Percentiles rank a stretch among this genome's conserved stretches.
phyloP scores from a whole-genome alignment of 2,329 filamentous ascomycete genomes.

The Pestalotiopsis sp. region DNA sequence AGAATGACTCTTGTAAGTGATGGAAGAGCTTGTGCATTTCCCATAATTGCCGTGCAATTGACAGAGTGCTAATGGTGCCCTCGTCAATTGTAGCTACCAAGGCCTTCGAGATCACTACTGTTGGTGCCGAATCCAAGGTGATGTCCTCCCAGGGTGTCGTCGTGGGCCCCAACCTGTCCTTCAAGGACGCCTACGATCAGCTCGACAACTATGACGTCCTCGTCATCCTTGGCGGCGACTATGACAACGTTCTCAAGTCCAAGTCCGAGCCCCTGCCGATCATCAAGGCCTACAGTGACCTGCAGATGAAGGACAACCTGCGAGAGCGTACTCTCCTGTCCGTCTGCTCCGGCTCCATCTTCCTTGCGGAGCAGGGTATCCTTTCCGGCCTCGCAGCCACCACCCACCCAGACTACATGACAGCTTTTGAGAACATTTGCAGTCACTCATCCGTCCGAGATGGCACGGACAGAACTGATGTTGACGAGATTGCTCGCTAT shows the following conservation, averaged over 20 bases:
- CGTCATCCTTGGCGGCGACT: constrained; percentile 74
- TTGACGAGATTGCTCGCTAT: constrained; percentile 79
- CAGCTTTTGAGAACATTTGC: constrained; percentile 80
- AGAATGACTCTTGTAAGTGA: constrained; percentile 53
- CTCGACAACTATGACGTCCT: constrained; percentile 80
- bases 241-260: constrained; percentile 64
- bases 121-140: constrained; percentile 54
- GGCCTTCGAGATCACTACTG: constrained; percentile 62
- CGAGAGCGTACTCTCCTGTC: constrained; percentile 82
- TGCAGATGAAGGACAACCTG: constrained; percentile 77
- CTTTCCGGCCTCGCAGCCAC: constrained; percentile 80
- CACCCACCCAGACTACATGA: constrained; percentile 79
- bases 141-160: constrained; percentile 66
- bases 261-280: constrained; percentile 71
- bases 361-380: constrained; percentile 76
- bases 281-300: constrained; percentile 76
- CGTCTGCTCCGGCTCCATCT: constrained; percentile 77
- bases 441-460: constrained; percentile 72
- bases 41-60: not conserved
- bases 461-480: constrained; percentile 76
- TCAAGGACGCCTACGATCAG: constrained; percentile 75
- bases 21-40: not conserved
- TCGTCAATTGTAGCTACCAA: constrained; percentile 44
- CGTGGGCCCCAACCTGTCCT: constrained; percentile 75
- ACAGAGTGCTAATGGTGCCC: not conserved